Base-by-base conservation (phyloP, 106 monocot species). In the Dioscorea alata region DNA sequence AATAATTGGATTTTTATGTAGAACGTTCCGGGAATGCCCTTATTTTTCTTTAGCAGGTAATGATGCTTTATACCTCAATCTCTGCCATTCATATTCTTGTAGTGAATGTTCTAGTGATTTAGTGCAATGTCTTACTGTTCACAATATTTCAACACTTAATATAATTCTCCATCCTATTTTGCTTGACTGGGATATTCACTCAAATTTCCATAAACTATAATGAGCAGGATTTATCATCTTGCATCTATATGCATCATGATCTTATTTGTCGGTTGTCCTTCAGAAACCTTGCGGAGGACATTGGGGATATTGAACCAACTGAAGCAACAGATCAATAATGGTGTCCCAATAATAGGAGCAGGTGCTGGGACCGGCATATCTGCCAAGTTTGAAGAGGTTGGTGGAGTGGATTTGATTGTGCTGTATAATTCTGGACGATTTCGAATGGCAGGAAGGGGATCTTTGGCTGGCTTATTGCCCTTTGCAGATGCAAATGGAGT, bases 311-410 rank as follows among this genome's bases (percentile, higher is more conserved):
- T 96, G 49, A 66, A 82, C 68, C 71, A 73, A 62, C 71, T 92
- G 73, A 86, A 75, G 82, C 78, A 78, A 63, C 80, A 96, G 75
- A 92, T 89, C 78, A 76, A 49, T 65, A 74, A 80, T 66, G 84
- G 89, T 23, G 50, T 82, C 8, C 92, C 89, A 15, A 82, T 96
- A 50, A 84, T 96, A 65, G 95, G 95, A 7, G 96, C 96, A 22
- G 96, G 96, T 68, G 96, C 96, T 32, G 96, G 96, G 19, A 96
- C 92, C 19, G 96, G 96, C 49, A 92, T 96, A 72, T 96, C 96
- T 50, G 96, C 96, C 4, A 96, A 96, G 59, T 96, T 96, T 87
- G 96, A 96, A 78, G 96, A 96, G 76, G 79, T 72, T 20, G 92
- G 96, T 67, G 96, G 96, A 33, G 96, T 86, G 14, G 96, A 96